A percentile compares a stretch with the other conserved stretches of the same genome.
Conservation (phyloP, 805 yeast genomes). For the Sungouiozyma ichnusensis region DNA sequence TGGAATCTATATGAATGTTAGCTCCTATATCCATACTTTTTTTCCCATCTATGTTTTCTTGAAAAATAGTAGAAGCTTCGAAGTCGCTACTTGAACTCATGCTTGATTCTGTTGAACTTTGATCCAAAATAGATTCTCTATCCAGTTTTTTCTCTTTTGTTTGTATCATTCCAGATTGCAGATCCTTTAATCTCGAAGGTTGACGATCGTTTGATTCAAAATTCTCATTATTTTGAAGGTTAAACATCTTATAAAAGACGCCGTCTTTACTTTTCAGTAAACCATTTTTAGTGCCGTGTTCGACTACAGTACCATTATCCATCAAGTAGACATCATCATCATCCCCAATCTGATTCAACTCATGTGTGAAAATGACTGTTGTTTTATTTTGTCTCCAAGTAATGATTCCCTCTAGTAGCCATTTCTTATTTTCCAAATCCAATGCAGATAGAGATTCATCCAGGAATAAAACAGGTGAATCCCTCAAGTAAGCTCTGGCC, state of each 20-base stretch:
- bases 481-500: slow-evolving; percentile 69
- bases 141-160: too few relatives aligned
- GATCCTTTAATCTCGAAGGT: neutral
- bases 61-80: neutral
- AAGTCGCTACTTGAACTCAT: neutral
- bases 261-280: slow-evolving; percentile 16
- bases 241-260: slow-evolving; percentile 7
- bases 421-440: slow-evolving; percentile 41
- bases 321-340: slow-evolving; percentile 52
- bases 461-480: slow-evolving; percentile 64
- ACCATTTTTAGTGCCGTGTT: slow-evolving; percentile 32
- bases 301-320: slow-evolving; percentile 46
- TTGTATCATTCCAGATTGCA: neutral
- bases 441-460: slow-evolving; percentile 86
- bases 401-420: slow-evolving; percentile 41
- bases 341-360: slow-evolving; percentile 42
- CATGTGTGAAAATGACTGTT: slow-evolving; percentile 77
- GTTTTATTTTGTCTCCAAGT: slow-evolving; percentile 57
- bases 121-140: neutral
- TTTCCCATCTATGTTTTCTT: neutral
- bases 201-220: neutral
- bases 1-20: neutral
- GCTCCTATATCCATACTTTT: slow-evolving; percentile 3
- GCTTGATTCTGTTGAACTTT: neutral
- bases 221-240: slow-evolving; percentile 4